These are phyloP conservation scores for Chlamydomonas reinhardtii DNA, from an alignment of 163 green algal species.

Conservation along the genomic window DNA sequence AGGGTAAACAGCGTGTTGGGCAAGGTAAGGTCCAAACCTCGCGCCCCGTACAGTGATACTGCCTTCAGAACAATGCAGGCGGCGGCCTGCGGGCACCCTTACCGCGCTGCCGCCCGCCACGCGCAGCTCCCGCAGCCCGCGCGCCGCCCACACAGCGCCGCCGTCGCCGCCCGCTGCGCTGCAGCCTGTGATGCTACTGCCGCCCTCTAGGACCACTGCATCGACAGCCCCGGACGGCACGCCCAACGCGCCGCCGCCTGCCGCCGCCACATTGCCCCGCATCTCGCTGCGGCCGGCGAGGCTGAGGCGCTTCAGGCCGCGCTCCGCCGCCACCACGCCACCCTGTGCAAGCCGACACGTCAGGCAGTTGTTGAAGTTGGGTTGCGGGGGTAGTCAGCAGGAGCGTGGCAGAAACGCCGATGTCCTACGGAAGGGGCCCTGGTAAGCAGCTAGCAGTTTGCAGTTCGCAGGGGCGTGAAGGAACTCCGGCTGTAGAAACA, in stretches of 20 bases:
- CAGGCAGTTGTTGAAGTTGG: not conserved
- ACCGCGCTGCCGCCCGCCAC: not conserved
- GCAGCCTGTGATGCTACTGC: not conserved
- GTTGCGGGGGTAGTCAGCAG: not conserved
- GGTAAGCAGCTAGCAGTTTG: too few species aligned
- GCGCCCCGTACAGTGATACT: too few species aligned
- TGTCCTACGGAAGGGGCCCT: too few species aligned
- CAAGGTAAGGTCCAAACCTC: too few species aligned
- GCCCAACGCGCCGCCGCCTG: slow-evolving; percentile 3
- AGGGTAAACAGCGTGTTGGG: too few species aligned
- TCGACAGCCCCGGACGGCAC: not conserved
- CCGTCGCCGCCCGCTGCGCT: not conserved
- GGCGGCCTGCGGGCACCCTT: too few species aligned
- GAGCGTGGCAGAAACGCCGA: too few species aligned
- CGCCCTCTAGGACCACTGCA: not conserved
- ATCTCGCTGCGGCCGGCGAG: not conserved
- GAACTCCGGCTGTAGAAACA: too few species aligned
- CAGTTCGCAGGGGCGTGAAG: too few species aligned
- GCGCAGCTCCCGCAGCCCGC: not conserved
- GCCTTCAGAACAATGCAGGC: too few species aligned
- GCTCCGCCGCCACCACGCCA: not conserved
- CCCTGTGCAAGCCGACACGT: not conserved
- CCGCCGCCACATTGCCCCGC: not conserved
- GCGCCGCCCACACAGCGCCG: not conserved
- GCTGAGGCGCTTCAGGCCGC: not conserved